These are phyloP conservation scores for Neopestalotiopsis rosae DNA, from an alignment of 2,329 filamentous ascomycete species.

Conservation along the genomic window DNA sequence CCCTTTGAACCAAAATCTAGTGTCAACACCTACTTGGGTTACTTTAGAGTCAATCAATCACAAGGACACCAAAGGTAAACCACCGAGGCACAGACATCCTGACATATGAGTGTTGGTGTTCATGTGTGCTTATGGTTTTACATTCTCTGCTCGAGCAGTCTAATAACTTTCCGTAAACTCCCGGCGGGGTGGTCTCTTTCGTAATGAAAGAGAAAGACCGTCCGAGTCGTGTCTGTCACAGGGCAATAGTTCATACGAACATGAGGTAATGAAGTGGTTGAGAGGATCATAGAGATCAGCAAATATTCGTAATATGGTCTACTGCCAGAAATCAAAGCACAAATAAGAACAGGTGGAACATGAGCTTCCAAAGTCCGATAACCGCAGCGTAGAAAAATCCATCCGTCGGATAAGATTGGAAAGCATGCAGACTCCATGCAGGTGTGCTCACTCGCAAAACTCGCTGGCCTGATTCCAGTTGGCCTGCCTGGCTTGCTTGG, in stretches of 20 bases:
- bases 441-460: too few species aligned
- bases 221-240: neutral
- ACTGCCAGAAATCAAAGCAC: neutral
- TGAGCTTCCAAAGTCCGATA: conserved; percentile 7
- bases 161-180: neutral
- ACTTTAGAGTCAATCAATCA: neutral
- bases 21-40: neutral
- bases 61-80: neutral
- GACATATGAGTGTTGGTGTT: neutral
- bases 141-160: neutral
- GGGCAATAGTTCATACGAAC: neutral
- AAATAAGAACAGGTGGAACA: neutral
- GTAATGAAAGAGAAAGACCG: neutral
- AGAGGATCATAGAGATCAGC: conserved; percentile 1
- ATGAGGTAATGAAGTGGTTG: neutral
- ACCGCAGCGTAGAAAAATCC: neutral
- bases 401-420: neutral
- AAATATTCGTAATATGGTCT: neutral
- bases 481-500: neutral
- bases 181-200: neutral
- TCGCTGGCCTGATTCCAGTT: too few species aligned
- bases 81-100: conserved; percentile 2
- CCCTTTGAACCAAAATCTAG: neutral
- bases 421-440: neutral
- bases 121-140: neutral